phyloP scores from a whole-genome alignment of 176 grass and related monocot species.

The Bromus sterilis region DNA sequence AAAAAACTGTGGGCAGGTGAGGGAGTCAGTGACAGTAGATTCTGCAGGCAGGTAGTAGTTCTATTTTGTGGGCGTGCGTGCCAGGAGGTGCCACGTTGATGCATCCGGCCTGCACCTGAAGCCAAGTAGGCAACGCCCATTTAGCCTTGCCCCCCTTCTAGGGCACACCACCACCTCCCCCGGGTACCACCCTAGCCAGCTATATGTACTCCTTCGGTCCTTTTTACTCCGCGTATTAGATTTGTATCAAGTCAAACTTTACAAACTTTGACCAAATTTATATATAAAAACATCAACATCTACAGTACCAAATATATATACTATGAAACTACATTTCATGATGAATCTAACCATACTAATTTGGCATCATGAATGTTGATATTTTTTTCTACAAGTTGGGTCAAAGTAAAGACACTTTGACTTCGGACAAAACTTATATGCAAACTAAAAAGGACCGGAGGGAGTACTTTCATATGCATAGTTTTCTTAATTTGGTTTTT shows the following conservation, averaged over 20 bases:
- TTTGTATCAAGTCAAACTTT: too few relatives aligned
- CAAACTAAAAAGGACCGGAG: too few relatives aligned
- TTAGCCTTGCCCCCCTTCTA: not conserved
- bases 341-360: too few relatives aligned
- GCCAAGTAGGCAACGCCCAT: conserved; percentile 9
- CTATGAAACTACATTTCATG: too few relatives aligned
- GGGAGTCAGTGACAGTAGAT: not conserved
- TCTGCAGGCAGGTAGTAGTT: not conserved
- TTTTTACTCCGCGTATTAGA: too few relatives aligned
- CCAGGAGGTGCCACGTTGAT: not conserved
- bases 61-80: not conserved
- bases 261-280: too few relatives aligned
- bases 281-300: too few relatives aligned
- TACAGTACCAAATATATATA: not conserved
- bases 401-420: not conserved
- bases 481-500: too few relatives aligned
- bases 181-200: not conserved
- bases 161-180: not conserved
- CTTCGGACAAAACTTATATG: too few relatives aligned
- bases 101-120: not conserved
- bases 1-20: not conserved
- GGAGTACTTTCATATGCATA: too few relatives aligned
- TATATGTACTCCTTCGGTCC: too few relatives aligned
- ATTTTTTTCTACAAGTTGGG: not conserved
- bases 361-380: not conserved